Base-by-base conservation (phyloP, 805 yeast species). In the Maudiozyma serrabonitensis region DNA sequence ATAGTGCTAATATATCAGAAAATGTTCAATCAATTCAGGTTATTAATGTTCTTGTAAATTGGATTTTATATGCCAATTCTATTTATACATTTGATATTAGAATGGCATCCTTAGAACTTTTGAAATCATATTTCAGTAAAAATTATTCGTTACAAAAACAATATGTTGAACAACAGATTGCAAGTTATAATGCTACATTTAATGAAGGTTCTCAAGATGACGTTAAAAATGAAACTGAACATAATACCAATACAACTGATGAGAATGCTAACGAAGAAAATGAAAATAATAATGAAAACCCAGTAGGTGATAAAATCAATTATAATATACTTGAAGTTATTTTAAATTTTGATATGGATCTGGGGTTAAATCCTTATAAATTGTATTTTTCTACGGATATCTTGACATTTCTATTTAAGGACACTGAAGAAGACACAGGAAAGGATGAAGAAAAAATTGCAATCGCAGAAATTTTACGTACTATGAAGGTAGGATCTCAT, bases 11-110 rank as follows among this genome's bases (percentile, higher is more conserved):
- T n/a, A 2, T 16, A 15, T 9, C 18, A 12, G 50, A 46, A 6
- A 41, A 46, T 57, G 46, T 70, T 62, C 4, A 58, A 54, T 26
- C 76, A 1, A 67, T 87, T 2, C 91, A 97, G 0, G 95, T 87
- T 0, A 73, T 84, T 0, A 72, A 75, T 28, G 88, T 95, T 0
- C 70, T 93, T 46, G 60, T 91, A 31, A 83, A 85, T 54, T 93
- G 99, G 99, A 75, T 87, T 34, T 67, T 91, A 7, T 76, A 72
- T 51, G 78, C 82, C 4, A 87, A 86, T 54, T 87, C 97, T 0
- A 85, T 89, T 2, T 96, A 90, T 58, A 69, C 81, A 0, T 93
- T 93, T 63, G 90, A 87, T 52, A 75, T 89, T 6, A 74, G 99
- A 56, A 78, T 81, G 9, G 89, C 89, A 1, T 78, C 96, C 4